Evolutionary conservation across 345 rosid genomes (phyloP).

Genomic region (Arabis alpina): DNA sequence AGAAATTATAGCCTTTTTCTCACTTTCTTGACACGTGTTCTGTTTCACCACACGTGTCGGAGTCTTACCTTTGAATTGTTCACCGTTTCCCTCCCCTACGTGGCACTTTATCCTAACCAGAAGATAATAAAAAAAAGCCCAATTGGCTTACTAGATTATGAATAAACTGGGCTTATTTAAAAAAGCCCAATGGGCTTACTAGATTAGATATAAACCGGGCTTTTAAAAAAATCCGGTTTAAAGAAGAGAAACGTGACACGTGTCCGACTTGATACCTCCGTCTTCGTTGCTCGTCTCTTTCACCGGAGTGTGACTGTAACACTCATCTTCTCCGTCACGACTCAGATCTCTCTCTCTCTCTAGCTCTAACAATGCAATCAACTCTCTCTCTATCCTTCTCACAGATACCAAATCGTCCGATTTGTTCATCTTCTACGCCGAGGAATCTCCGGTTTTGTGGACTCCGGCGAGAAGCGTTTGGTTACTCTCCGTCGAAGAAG

Average conservation of each 20-base stretch:
- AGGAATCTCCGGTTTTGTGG: slow-evolving; percentile 77
- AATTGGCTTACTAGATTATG: slow-evolving; percentile 19
- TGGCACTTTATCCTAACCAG: slow-evolving; percentile 8
- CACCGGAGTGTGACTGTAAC: slow-evolving; percentile 7
- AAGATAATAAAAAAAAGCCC: slow-evolving; percentile 20
- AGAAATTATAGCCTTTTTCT: neutral
- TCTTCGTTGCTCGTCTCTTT: slow-evolving; percentile 30
- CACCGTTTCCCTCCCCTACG: slow-evolving; percentile 23
- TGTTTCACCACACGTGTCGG: slow-evolving; percentile 38
- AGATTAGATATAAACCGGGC: neutral
- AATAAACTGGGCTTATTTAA: too few species aligned
- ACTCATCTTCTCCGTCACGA: slow-evolving; percentile 41
- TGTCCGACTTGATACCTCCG: slow-evolving; percentile 62
- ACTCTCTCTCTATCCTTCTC: slow-evolving; percentile 59
- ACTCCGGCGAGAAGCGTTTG: slow-evolving; percentile 65
- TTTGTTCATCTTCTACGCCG: slow-evolving; percentile 50
- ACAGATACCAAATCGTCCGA: slow-evolving; percentile 46
- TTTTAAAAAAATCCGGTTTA: slow-evolving; percentile 19
- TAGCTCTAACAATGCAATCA: slow-evolving; percentile 66
- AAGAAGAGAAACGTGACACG: slow-evolving; percentile 36
- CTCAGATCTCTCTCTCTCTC: slow-evolving; percentile 23
- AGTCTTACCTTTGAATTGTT: slow-evolving; percentile 34
- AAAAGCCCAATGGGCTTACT: too few species aligned
- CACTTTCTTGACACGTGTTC: slow-evolving; percentile 36
- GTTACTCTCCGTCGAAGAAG: slow-evolving; percentile 32